These are phyloP conservation scores for Dactylellina parvicollis DNA, from an alignment of 2,329 filamentous ascomycete genomes.

Conservation along the genomic window DNA sequence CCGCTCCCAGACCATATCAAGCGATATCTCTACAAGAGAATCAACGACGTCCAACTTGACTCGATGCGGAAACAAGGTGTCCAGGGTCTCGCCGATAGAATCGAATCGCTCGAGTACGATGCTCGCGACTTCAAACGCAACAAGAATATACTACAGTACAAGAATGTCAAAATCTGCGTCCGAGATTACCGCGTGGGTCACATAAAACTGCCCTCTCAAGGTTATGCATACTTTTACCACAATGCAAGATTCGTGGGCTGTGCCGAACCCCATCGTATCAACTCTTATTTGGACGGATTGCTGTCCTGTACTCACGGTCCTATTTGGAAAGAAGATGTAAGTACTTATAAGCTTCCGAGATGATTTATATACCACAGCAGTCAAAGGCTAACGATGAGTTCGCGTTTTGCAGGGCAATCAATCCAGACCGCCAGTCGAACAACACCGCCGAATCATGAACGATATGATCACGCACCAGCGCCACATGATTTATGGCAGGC, in stretches of 20 bases:
- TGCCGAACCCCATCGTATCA: not conserved
- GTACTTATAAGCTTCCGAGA: not conserved
- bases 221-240: constrained; percentile 16
- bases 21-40: not conserved
- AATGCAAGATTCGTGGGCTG: not conserved
- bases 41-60: constrained; percentile 1
- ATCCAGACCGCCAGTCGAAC: no score
- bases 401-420: constrained; percentile 36
- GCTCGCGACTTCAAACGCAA: constrained; percentile 9
- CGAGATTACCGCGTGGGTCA: constrained; percentile 21
- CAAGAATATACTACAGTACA: not conserved
- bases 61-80: not conserved
- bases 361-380: not conserved
- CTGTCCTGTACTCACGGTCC: not conserved
- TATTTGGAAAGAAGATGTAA: constrained; percentile 46
- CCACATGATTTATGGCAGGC: no score
- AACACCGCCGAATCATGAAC: no score
- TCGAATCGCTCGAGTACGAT: constrained; percentile 41
- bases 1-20: not conserved
- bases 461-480: no score
- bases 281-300: not conserved
- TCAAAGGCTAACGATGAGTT: not conserved
- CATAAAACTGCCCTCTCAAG: constrained; percentile 1
- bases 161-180: not conserved
- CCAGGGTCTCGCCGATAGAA: constrained; percentile 15